Evolutionary conservation across 164 flowering plant species (phyloP).

Genomic region (Vitis rupestris): DNA sequence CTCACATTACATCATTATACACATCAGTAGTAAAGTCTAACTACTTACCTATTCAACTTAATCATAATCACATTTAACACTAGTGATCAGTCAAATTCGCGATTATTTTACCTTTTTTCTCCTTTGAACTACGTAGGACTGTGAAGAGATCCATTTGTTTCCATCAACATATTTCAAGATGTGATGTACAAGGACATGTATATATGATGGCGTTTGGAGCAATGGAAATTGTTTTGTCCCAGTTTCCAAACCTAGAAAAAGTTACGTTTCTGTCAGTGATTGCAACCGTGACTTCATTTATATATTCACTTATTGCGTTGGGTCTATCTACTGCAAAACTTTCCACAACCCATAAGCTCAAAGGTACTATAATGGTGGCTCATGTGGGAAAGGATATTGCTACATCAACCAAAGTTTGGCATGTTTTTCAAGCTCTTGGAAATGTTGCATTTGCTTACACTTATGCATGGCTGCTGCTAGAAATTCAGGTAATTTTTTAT

Average conservation of each 20-base stretch:
- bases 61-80: not conserved
- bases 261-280: conserved; percentile 33
- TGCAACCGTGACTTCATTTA: conserved; percentile 36
- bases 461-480: conserved; percentile 34
- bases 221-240: conserved; percentile 33
- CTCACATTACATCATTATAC: too few species aligned
- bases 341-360: conserved; percentile 18
- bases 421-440: conserved; percentile 38
- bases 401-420: conserved; percentile 28
- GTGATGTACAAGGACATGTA: conserved; percentile 23
- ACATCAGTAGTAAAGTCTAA: too few species aligned
- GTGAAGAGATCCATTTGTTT: conserved; percentile 33
- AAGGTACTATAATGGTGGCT: conserved; percentile 28
- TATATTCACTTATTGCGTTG: conserved; percentile 27
- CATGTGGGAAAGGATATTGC: conserved; percentile 16
- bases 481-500: conserved; percentile 36
- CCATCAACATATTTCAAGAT: conserved; percentile 21
- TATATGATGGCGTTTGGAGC: conserved; percentile 34
- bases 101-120: not conserved
- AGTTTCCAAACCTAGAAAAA: conserved; percentile 43
- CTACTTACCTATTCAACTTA: not conserved
- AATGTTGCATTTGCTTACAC: conserved; percentile 48
- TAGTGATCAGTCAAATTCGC: too few species aligned
- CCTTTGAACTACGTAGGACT: conserved; percentile 5
- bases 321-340: conserved; percentile 23